Conservation (phyloP, 2,329 filamentous ascomycete genomes). For the Coleophoma eucalyptorum region DNA sequence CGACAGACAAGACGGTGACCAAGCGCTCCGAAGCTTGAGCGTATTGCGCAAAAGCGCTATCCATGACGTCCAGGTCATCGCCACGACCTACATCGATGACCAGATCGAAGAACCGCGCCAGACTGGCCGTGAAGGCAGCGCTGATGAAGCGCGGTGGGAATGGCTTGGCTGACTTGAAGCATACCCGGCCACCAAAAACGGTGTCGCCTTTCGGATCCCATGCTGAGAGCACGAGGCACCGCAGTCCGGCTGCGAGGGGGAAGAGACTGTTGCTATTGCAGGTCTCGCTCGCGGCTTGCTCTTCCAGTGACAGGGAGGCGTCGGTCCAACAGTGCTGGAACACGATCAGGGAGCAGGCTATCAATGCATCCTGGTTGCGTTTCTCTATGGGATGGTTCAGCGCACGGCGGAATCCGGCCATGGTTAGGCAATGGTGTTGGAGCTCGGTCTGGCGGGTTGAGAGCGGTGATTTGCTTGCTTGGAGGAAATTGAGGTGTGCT, state of each 20-base stretch:
- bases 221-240: neutral
- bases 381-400: neutral
- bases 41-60: neutral
- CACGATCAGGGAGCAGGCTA: neutral
- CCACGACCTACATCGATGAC: neutral
- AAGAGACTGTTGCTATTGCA: neutral
- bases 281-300: neutral
- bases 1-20: neutral
- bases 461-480: neutral
- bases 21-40: neutral
- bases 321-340: constrained; percentile 1
- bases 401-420: neutral
- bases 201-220: neutral
- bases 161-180: neutral
- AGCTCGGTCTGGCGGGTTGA: neutral
- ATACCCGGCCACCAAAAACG: neutral
- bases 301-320: neutral
- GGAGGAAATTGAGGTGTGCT: neutral
- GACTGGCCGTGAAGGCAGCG: neutral
- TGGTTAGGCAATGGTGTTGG: neutral
- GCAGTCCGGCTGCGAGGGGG: neutral
- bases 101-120: neutral
- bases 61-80: neutral
- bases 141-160: neutral
- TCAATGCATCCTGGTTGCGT: neutral